Evolutionary conservation across 495 filamentous ascomycete species (phyloP), one percentile per base, ranked within the genome.

Genomic region (Tuber magnatum): DNA sequence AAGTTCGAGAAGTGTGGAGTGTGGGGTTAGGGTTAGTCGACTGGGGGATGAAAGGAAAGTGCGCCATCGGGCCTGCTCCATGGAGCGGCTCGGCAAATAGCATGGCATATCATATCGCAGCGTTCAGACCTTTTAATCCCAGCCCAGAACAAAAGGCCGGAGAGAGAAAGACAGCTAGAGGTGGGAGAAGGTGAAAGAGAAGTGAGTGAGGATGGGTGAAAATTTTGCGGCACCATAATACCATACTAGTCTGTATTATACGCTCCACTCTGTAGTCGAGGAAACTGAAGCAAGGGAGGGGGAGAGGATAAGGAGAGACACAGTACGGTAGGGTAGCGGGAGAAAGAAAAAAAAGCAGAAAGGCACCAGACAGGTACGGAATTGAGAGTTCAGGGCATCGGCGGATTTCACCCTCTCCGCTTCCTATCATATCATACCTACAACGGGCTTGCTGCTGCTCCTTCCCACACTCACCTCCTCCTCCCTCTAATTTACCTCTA

Each of bases 51-150:
- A 14, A 65, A 65, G 56, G 56, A 35, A 65, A 65, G 28, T 65
- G 56, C 56, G 56, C 56, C 56, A 65, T 65, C 56, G 56, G 28
- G 18, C 56, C 56, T 65, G 56, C 56, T 65, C 56, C 56, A 65
- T 65, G 56, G 4, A 32, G 56, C 56, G 56, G 56, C 56, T 65
- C 56, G 56, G 56, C 56, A 65, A 65, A 65, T 65, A 35, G 56
- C 56, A 65, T 65, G 28, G 28, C 28, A 35, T 65, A 65, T 65
- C 56, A 65, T 65, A 65, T 65, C 56, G 56, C 16, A 65, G 28
- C 32, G 56, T 65, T 65, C 28, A 65, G 56, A 65, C 56, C 56
- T 35, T 65, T 65, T 65, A 65, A 65, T 65, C 28, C 56, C 16
- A 32, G 32, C 5, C 28, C 35, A 5, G 28, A 16, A 28, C 10